phyloP scores from a whole-genome alignment of 768 basidiomycete species.

The Mycena filopes region DNA sequence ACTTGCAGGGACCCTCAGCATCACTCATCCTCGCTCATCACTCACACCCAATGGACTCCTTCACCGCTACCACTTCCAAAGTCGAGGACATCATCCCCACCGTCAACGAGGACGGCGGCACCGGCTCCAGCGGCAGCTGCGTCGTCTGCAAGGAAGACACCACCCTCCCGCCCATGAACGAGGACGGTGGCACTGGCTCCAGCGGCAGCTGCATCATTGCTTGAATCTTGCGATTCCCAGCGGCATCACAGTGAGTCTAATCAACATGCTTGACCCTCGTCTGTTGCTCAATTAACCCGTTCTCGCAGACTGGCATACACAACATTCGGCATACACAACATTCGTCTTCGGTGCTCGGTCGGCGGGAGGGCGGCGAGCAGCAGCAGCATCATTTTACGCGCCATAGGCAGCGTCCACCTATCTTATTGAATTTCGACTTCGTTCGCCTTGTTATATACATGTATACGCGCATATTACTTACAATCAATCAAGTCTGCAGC shows the following conservation, averaged over 20 bases:
- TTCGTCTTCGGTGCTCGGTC: conserved; percentile 9
- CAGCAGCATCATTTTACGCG: conserved; percentile 15
- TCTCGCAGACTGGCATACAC: conserved; percentile 7
- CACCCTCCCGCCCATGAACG: conserved; percentile 18
- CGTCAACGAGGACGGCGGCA: conserved; percentile 16
- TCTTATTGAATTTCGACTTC: conserved; percentile 18
- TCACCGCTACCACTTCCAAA: conserved; percentile 12
- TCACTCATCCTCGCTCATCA: background rate
- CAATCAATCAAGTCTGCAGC: background rate
- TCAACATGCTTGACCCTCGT: no score
- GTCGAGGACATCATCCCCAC: conserved; percentile 16
- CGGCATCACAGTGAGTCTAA: conserved; percentile 10
- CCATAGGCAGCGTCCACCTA: conserved; percentile 20
- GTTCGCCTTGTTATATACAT: conserved; percentile 8
- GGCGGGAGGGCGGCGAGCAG: background rate
- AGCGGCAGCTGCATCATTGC: conserved; percentile 27
- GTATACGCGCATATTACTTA: no score
- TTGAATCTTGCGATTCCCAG: conserved; percentile 1
- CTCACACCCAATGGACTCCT: conserved; percentile 21
- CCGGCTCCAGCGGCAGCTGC: conserved; percentile 9
- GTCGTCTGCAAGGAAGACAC: conserved; percentile 27
- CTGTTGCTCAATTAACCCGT: background rate
- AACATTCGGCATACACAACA: conserved; percentile 5
- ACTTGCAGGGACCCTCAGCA: background rate
- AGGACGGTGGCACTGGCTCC: conserved; percentile 14